Conservation (phyloP, 805 yeast species). For the Candida stauntonica region DNA sequence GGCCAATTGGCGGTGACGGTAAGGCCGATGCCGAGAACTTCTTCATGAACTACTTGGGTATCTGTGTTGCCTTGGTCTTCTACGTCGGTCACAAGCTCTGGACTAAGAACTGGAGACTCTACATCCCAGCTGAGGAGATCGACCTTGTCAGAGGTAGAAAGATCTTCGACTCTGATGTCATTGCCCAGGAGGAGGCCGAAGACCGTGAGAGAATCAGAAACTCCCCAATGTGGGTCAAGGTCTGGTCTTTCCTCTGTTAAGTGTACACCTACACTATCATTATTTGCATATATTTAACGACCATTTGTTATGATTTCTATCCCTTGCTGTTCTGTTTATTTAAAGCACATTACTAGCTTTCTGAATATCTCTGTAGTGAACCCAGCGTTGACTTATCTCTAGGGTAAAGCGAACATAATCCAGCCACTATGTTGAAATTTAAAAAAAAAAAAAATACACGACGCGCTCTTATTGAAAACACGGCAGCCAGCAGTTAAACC, state of each 20-base stretch:
- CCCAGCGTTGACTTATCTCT: background rate
- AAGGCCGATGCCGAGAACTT: conserved; percentile 39
- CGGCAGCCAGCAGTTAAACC: too few relatives aligned
- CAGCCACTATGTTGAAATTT: too few relatives aligned
- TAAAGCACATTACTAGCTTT: too few relatives aligned
- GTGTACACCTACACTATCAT: too few relatives aligned
- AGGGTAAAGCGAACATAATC: too few relatives aligned
- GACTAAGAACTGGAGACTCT: conserved; percentile 32
- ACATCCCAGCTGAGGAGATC: conserved; percentile 35
- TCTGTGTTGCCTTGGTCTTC: conserved; percentile 37
- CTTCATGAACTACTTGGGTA: conserved; percentile 52
- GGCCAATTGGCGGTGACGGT: conserved; percentile 45
- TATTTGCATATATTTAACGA: background rate
- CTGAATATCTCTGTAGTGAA: too few relatives aligned
- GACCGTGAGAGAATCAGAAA: conserved; percentile 26
- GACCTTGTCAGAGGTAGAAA: conserved; percentile 45
- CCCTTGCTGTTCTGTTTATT: too few relatives aligned
- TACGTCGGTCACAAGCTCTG: conserved; percentile 51
- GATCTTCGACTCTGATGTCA: conserved; percentile 36
- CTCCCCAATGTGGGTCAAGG: conserved; percentile 16
- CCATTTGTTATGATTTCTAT: background rate
- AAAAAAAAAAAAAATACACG: too few relatives aligned
- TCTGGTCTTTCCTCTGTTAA: conserved; percentile 29
- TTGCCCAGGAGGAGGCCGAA: conserved; percentile 38
- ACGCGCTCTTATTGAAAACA: too few relatives aligned